Base-by-base conservation (phyloP, 495 filamentous ascomycete species). In the Talaromyces liani region DNA sequence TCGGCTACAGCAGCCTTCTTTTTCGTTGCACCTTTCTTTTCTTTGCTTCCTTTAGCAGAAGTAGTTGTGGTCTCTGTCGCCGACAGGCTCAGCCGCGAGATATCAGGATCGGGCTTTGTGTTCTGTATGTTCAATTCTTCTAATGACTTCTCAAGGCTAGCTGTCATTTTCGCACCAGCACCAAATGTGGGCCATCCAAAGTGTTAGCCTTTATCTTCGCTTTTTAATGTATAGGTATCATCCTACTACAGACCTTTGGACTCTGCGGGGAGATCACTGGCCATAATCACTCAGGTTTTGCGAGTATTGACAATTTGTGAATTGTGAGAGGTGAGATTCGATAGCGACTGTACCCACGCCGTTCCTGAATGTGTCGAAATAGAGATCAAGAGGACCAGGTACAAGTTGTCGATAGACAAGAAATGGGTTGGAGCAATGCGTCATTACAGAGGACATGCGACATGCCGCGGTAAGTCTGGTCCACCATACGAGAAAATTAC, bases 1-100 rank as follows among this genome's bases (percentile, higher is more conserved):
- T 94, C 91, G 61, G 84, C 88, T 31, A 92, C 79, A 65, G 75
- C 80, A 64, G 75, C 77, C 45, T 77, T 76, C 64, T 85, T 82
- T 54, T 73, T 27, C 25, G 31, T 9, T 22, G 70, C 64, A 39
- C 67, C 7, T 39, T 53, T 55, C 6, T 29, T 56, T 9, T 64
- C 57, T 22, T 57, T 34, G 24, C 61, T 31, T 29, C 14, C 22
- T 60, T 75, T 63, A 33, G 64, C 12, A 22, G 51, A 60, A 20
- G 54, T 65, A 20, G n/a, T 63, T 65, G 65, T 69, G 72, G 51
- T 71, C 67, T 65, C 65, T 20, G 66, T 60, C 54, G 60, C 66
- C 39, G 24, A 60, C 27, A 58, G 25, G 9, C 27, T 39, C 22
- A 61, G 62, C 12, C 63, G 55, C 47, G 65, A 34, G 10, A 79